A percentile compares a stretch with the other conserved stretches of the same genome.
Evolutionary conservation across 306 rosid species (phyloP).

Genomic region (Nissolia schottii): DNA sequence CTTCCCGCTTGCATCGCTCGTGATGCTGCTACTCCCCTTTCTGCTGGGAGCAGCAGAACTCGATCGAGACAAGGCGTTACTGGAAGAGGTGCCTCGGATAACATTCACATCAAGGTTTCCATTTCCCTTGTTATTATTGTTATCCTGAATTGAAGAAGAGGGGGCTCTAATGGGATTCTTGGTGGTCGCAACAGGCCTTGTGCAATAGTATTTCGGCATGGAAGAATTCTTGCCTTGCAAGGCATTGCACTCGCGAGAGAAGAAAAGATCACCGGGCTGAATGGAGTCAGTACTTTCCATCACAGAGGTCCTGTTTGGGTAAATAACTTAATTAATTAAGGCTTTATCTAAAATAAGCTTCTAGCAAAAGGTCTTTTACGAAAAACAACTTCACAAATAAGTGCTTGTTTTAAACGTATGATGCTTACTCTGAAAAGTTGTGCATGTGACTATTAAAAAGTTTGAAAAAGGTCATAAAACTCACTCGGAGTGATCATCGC

Average conservation of each 20-base stretch:
- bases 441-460: no score
- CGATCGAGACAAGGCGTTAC: slow-evolving; percentile 37
- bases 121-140: slow-evolving; percentile 27
- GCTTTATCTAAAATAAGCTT: no score
- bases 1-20: slow-evolving; percentile 48
- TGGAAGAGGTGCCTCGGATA: slow-evolving; percentile 24
- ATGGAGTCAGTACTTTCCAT: slow-evolving; percentile 55
- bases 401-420: no score
- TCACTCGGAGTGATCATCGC: no score
- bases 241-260: slow-evolving; percentile 55
- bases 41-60: slow-evolving; percentile 44
- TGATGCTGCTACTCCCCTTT: slow-evolving; percentile 44
- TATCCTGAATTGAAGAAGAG: background rate
- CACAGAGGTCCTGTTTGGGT: no score
- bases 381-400: no score
- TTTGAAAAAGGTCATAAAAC: no score
- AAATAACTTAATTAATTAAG: no score
- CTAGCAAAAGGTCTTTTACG: no score
- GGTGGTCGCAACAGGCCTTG: slow-evolving; percentile 23
- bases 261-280: slow-evolving; percentile 76
- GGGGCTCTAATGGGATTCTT: slow-evolving; percentile 21
- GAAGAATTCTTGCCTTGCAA: slow-evolving; percentile 25
- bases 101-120: slow-evolving; percentile 14
- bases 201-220: slow-evolving; percentile 26
- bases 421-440: no score